Evolutionary conservation across 768 basidiomycete species (phyloP).

Genomic region (Suillus variegatus): DNA sequence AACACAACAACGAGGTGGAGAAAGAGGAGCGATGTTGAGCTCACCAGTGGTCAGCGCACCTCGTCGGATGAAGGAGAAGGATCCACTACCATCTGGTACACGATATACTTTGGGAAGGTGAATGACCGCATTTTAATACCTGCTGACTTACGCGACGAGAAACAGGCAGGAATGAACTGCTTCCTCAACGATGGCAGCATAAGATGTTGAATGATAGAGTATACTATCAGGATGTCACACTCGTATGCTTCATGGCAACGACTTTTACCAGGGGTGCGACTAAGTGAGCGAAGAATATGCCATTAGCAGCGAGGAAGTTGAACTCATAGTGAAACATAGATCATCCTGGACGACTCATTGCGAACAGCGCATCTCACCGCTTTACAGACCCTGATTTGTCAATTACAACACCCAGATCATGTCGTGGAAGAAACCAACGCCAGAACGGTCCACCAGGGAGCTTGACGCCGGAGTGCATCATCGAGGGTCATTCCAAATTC

Average conservation of each 20-base stretch:
- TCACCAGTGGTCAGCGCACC: neutral
- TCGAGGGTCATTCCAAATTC: neutral
- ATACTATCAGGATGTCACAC: too few relatives aligned
- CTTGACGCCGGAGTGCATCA: neutral
- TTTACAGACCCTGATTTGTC: neutral
- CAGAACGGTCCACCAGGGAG: neutral
- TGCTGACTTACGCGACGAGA: neutral
- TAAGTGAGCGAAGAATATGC: too few relatives aligned
- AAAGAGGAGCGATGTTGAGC: neutral
- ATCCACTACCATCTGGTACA: neutral
- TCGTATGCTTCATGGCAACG: too few relatives aligned
- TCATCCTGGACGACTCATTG: too few relatives aligned
- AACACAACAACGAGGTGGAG: neutral
- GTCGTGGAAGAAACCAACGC: neutral
- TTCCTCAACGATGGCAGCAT: too few relatives aligned
- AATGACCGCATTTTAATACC: neutral
- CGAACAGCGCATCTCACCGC: neutral
- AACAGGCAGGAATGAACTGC: neutral
- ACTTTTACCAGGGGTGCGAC: too few relatives aligned
- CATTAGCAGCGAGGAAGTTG: too few relatives aligned
- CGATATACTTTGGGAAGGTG: slow-evolving; percentile 1
- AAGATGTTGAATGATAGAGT: too few relatives aligned
- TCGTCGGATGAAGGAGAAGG: neutral
- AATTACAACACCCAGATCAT: neutral
- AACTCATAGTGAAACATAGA: too few relatives aligned